phyloP scores from a whole-genome alignment of 2,329 filamentous ascomycete genomes.

The Talaromyces funiculosus region DNA sequence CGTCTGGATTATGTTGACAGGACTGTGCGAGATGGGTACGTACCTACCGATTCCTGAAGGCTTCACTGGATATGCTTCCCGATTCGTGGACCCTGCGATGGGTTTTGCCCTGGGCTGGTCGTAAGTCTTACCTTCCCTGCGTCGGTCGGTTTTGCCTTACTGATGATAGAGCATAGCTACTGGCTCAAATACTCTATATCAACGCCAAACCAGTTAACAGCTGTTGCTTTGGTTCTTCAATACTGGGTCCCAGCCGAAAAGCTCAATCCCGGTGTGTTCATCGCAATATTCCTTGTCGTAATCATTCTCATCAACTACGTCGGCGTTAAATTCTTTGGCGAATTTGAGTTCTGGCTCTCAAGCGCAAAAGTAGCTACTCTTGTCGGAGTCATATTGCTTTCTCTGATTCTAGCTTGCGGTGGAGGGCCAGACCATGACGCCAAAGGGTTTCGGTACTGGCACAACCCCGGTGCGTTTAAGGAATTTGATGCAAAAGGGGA shows the following conservation, averaged over 20 bases:
- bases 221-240: conserved; percentile 53
- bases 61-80: conserved; percentile 73
- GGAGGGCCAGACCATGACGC: conserved; percentile 43
- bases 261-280: conserved; percentile 54
- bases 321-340: conserved; percentile 54
- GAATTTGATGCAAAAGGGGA: conserved; percentile 37
- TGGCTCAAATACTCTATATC: conserved; percentile 58
- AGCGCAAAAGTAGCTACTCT: conserved; percentile 57
- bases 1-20: conserved; percentile 76
- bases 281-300: conserved; percentile 52
- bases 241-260: conserved; percentile 55
- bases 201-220: conserved; percentile 46
- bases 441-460: conserved; percentile 60
- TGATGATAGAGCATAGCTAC: conserved; percentile 38
- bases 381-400: conserved; percentile 29
- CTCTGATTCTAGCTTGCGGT: conserved; percentile 15
- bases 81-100: conserved; percentile 74
- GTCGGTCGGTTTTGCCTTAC: neutral
- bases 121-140: conserved; percentile 32
- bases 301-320: conserved; percentile 54
- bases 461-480: conserved; percentile 52
- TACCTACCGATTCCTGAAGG: conserved; percentile 73
- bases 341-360: conserved; percentile 59
- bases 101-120: conserved; percentile 68
- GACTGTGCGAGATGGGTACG: conserved; percentile 76